A percentile compares a stretch with the other conserved stretches of the same genome.
These are phyloP conservation scores for Amaranthus hypochondriacus DNA, from an alignment of 148 eudicot species.

Conservation along the genomic window DNA sequence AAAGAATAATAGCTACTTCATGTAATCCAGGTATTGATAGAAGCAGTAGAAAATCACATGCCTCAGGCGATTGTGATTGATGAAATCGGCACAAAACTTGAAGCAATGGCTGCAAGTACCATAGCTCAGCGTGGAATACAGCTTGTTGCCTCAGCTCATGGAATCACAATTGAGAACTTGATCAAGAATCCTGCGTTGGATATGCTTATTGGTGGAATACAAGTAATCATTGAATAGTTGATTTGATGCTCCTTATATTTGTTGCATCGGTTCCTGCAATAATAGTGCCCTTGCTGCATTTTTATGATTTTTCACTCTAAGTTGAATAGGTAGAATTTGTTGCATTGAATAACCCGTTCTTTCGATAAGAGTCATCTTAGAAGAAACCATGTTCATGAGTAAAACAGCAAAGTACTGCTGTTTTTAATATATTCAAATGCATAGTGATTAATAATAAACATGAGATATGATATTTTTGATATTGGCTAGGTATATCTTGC, in stretches of 20 bases:
- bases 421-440: neutral
- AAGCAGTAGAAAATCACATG: conserved; percentile 99
- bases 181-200: conserved; percentile 89
- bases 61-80: conserved; percentile 97
- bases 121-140: conserved; percentile 98
- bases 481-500: neutral
- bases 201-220: conserved; percentile 98
- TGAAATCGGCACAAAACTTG: conserved; percentile 98
- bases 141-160: conserved; percentile 99
- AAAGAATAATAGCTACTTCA: conserved; percentile 4
- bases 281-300: neutral
- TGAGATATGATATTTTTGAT: neutral
- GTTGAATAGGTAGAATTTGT: neutral
- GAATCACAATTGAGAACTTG: conserved; percentile 86
- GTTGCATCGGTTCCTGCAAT: neutral
- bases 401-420: neutral
- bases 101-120: conserved; percentile 96
- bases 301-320: neutral
- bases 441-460: neutral
- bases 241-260: neutral
- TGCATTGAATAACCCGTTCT: neutral
- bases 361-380: conserved; percentile 3
- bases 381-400: neutral
- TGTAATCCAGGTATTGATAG: conserved; percentile 70
- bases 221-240: conserved; percentile 36